A percentile compares a stretch with the other conserved stretches of the same genome.
phyloP scores from a whole-genome alignment of 148 eudicot genomes.

The Chenopodium suecicum region DNA sequence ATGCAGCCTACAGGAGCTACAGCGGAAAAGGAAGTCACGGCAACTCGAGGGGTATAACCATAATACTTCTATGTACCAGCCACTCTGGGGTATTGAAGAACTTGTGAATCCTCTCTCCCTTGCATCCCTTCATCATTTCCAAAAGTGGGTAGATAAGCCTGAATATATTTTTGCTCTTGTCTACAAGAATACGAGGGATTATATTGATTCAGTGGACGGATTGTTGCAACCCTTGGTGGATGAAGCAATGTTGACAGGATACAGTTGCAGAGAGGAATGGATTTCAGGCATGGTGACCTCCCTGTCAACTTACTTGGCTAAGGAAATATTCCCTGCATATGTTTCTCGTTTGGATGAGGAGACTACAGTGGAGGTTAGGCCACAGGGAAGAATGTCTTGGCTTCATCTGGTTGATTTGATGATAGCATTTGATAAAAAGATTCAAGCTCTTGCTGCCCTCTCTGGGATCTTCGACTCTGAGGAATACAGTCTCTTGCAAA shows the following conservation, averaged over 20 bases:
- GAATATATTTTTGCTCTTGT: slow-evolving; percentile 91
- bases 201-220: slow-evolving; percentile 87
- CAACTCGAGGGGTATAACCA: slow-evolving; percentile 67
- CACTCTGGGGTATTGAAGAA: slow-evolving; percentile 97
- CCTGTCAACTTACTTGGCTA: slow-evolving; percentile 75
- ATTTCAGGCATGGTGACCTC: slow-evolving; percentile 80
- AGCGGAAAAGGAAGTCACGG: slow-evolving; percentile 72
- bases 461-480: slow-evolving; percentile 55
- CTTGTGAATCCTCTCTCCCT: slow-evolving; percentile 76
- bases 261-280: slow-evolving; percentile 98
- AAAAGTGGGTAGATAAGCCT: slow-evolving; percentile 85
- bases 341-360: slow-evolving; percentile 62
- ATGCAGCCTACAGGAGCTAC: slow-evolving; percentile 80
- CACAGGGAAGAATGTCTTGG: slow-evolving; percentile 66
- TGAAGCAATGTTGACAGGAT: slow-evolving; percentile 90
- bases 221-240: slow-evolving; percentile 91
- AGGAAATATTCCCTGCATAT: slow-evolving; percentile 72
- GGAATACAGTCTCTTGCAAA: slow-evolving; percentile 61
- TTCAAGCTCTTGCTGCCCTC: slow-evolving; percentile 56
- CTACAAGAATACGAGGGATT: slow-evolving; percentile 77
- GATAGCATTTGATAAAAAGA: slow-evolving; percentile 80
- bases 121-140: slow-evolving; percentile 77
- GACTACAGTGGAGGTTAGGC: slow-evolving; percentile 36
- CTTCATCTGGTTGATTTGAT: slow-evolving; percentile 85
- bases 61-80: slow-evolving; percentile 58